phyloP scores from a whole-genome alignment of 192 early-diverging fungal genomes.

The Entomortierella chlamydospora region DNA sequence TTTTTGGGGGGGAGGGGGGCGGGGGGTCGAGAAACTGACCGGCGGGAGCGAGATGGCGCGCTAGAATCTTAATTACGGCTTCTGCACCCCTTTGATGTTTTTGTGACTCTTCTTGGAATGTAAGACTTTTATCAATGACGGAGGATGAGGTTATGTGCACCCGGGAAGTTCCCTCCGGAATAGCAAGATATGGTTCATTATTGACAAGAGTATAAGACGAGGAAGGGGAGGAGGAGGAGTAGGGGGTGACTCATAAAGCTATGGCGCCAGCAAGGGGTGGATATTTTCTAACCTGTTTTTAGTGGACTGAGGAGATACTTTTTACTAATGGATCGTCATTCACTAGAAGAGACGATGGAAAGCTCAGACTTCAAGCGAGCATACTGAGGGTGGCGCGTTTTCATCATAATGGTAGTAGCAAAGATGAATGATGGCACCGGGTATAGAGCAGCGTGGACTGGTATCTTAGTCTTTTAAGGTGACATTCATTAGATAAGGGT shows the following conservation, averaged over 20 bases:
- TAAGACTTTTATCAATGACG: conserved; percentile 15
- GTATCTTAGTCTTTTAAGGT: too few relatives aligned
- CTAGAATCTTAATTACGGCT: conserved; percentile 10
- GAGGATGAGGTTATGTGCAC: conserved; percentile 6
- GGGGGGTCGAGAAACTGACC: conserved; percentile 19
- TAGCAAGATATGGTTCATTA: conserved; percentile 12
- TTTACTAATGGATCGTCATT: too few relatives aligned
- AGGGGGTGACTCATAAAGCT: neutral
- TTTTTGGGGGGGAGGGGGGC: too few relatives aligned
- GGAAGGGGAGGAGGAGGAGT: neutral
- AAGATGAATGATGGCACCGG: too few relatives aligned
- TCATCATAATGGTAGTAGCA: too few relatives aligned
- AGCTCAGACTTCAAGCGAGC: neutral
- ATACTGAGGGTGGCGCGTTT: neutral
- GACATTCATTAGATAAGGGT: too few relatives aligned
- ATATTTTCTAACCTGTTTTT: neutral
- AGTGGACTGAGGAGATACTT: neutral
- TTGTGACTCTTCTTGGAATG: conserved; percentile 7
- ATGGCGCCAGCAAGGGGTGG: neutral
- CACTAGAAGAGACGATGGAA: neutral
- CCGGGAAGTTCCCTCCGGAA: conserved; percentile 12
- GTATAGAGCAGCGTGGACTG: too few relatives aligned
- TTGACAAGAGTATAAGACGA: too few relatives aligned
- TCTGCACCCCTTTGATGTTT: conserved; percentile 14
- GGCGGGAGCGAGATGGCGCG: conserved; percentile 13